Percentiles rank a stretch among this genome's conserved stretches.
Evolutionary conservation across 257 asterid species (phyloP).

Genomic region (Knoxia roxburghii): DNA sequence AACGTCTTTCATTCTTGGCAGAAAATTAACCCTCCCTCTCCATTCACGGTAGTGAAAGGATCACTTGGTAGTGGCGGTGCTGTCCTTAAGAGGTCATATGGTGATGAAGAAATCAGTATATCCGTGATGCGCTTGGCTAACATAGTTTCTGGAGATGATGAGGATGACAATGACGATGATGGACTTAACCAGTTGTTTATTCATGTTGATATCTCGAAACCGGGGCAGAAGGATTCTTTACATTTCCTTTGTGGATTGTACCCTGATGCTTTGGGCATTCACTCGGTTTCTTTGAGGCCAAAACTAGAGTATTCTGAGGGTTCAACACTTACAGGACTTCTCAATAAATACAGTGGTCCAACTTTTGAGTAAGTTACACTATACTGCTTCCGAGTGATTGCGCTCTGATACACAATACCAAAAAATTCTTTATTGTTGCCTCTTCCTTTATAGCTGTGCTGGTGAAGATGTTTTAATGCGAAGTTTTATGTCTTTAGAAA

Average conservation of each 20-base stretch:
- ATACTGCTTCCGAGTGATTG: constrained; percentile 4
- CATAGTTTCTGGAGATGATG: constrained; percentile 60
- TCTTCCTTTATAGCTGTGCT: background rate
- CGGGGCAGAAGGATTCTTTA: constrained; percentile 53
- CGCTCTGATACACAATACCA: background rate
- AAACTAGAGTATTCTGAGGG: constrained; percentile 54
- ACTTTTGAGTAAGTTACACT: constrained; percentile 65
- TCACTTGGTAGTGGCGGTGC: constrained; percentile 75
- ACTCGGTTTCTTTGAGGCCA: constrained; percentile 66
- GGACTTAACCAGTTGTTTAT: constrained; percentile 67
- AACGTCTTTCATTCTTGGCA: constrained; percentile 35
- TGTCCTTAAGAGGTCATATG: constrained; percentile 57
- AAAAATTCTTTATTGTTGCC: background rate
- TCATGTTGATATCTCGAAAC: constrained; percentile 78
- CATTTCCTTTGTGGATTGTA: constrained; percentile 89
- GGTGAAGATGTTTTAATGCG: background rate
- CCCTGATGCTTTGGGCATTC: constrained; percentile 97
- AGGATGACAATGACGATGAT: constrained; percentile 34
- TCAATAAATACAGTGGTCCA: constrained; percentile 69
- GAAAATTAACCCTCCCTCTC: constrained; percentile 92
- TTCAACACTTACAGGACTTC: constrained; percentile 44
- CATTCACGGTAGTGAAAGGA: constrained; percentile 76
- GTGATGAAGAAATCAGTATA: constrained; percentile 69
- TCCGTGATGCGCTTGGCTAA: constrained; percentile 73
- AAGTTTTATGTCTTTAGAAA: background rate